Evolutionary conservation across 1,139 yeast species (phyloP), one percentile per base, ranked within the genome.

Genomic region (Taphrina wiesneri): DNA sequence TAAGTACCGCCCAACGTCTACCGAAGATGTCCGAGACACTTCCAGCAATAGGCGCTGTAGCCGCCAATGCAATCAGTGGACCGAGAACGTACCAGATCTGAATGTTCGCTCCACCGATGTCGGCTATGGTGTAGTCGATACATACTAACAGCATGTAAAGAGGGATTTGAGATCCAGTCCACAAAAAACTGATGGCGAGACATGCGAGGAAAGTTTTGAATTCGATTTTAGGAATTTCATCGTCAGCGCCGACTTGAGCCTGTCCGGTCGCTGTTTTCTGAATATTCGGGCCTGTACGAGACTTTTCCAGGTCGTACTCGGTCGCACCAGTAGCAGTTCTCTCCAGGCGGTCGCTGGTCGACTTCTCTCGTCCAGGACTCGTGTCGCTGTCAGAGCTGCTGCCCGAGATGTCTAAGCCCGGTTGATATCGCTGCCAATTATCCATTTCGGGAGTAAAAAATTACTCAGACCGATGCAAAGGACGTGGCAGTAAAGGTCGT

Each of bases 21-120:
- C 64, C 64, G 23, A 60, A 60, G 41, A 60, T 60, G 41, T 60
- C 64, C 13, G 64, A 60, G 9, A 60, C 39, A 17, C 57, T 49
- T 15, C 64, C 64, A 17, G 64, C 64, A 28, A 60, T 51, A 3
- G 64, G 64, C 6, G 64, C 56, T 9, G 56, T 51, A 41, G 64
- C 64, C 1, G 64, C 64, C 19, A 60, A 56, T 7, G 64, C 64
- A 5, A 53, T 49, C 15, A 60, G 43, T 11, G 64, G 64, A 3
- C 64, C 64, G 26, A 60, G 64, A 26, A 60, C 47, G 52, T 60
- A 60, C 64, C 64, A 60, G 21, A 60, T 51, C 32, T 60, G 64
- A 49, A 60, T 60, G 19, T 51, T n/a, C 7, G 64, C 64, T 9
- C 64, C 64, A 26, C 64, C 64, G 28, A 60, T 60, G 43, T 60